Percentiles rank a stretch among this genome's conserved stretches.
Evolutionary conservation across 1,139 yeast genomes (phyloP).

Genomic region (Taphrina deformans): DNA sequence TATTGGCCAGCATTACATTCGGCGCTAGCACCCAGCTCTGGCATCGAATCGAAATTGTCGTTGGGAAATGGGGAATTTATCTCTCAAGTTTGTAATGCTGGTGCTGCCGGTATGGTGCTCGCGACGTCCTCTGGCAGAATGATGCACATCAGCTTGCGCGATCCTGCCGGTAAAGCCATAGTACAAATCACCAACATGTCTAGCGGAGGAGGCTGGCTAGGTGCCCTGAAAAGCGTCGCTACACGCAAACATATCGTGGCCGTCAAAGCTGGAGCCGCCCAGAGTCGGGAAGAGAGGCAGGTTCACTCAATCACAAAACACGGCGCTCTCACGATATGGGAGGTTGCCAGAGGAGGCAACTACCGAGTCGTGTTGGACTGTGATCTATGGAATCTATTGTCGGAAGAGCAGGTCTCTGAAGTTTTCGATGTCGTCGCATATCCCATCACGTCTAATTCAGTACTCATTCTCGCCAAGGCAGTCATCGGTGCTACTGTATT

Average conservation of each 20-base stretch:
- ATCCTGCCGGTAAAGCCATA: conserved; percentile 63
- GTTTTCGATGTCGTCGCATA: conserved; percentile 30
- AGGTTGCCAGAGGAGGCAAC: conserved; percentile 52
- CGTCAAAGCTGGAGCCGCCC: conserved; percentile 57
- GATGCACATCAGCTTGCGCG: conserved; percentile 63
- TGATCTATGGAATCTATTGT: conserved; percentile 37
- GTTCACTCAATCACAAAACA: conserved; percentile 48
- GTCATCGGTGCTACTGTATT: neutral
- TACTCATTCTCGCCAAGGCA: conserved; percentile 9
- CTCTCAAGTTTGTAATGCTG: conserved; percentile 21
- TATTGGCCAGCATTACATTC: conserved; percentile 29
- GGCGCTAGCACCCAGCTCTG: conserved; percentile 27
- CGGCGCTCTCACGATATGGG: conserved; percentile 54
- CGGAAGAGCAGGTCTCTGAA: neutral
- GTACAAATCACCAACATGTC: conserved; percentile 39
- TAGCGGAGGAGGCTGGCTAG: conserved; percentile 39
- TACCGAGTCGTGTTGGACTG: conserved; percentile 45
- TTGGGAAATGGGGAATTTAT: conserved; percentile 15
- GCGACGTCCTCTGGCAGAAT: conserved; percentile 74
- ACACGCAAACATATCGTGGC: conserved; percentile 58
- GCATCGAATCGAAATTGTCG: conserved; percentile 16
- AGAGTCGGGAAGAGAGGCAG: conserved; percentile 57
- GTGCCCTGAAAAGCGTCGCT: conserved; percentile 30
- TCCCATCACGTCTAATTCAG: conserved; percentile 15
- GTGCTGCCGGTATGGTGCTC: conserved; percentile 64